Base-by-base conservation (phyloP, 257 asterid genomes). In the Solanum arcanum region DNA sequence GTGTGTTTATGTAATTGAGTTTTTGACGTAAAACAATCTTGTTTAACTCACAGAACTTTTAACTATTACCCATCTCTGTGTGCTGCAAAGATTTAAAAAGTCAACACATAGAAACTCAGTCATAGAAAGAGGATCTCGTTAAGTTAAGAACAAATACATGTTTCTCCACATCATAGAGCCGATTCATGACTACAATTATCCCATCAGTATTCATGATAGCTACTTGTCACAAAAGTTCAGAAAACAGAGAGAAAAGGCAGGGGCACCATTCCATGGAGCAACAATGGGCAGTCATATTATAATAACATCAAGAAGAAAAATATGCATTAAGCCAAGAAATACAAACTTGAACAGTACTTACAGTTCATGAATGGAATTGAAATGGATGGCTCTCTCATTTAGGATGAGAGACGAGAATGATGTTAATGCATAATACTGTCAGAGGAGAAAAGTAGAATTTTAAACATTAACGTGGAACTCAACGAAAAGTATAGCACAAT, bases 301-400 rank as follows among this genome's bases (percentile, higher is more conserved):
- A 49, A 81, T 81, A 81, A 3, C 69, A 81, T 49, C 85, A 81
- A 49, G 29, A 49, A 80, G 23, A 47, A 81, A 23, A 81, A 81
- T 23, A 76, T 42, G 35, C 83, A 76, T 81, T 81, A 49, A 31
- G 14, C 46, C 69, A 31, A 0, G 3, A 81, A 31, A 81, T 49
- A 81, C 85, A 49, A 49, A 49, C 44, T 81, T 81, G 85, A 49
- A 86, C 31, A 33, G 73, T 82, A 90, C 99, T 95, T 93, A 97
- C 99, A 96, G 90, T 91, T 96, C 99, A 92, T 98, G 92, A 86
- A 96, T 84, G 83, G 99, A 95, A 90, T 96, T 93, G 95, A 96
- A 97, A 93, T 95, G 96, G 87, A 97, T 94, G 83, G 99, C 91
- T 72, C 95, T 91, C 87, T 90, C 87, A 82, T 93, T 92, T 82